Percentiles rank a stretch among this genome's conserved stretches.
Conservation (phyloP, 129 eudicot species). For the Artemisia annua region DNA sequence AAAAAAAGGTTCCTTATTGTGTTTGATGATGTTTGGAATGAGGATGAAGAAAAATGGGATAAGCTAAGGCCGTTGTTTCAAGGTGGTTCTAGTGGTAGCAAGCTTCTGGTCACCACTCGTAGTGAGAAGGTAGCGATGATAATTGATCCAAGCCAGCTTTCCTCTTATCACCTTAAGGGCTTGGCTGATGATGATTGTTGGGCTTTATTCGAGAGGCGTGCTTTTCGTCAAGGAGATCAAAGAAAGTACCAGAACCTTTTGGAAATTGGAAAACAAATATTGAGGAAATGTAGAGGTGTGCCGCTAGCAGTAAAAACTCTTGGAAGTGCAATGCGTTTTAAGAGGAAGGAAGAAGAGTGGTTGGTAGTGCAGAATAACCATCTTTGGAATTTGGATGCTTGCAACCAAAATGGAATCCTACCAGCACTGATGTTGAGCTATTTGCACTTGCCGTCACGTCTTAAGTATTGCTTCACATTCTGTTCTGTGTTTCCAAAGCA, state of each 20-base stretch:
- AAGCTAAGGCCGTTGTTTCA: conserved; percentile 12
- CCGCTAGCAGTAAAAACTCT: conserved; percentile 40
- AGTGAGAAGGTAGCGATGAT: conserved; percentile 31
- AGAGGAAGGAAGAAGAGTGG: conserved; percentile 34
- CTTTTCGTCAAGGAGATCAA: conserved; percentile 26
- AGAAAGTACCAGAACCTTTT: conserved; percentile 13
- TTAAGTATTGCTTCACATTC: conserved; percentile 38
- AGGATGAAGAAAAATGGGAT: conserved; percentile 37
- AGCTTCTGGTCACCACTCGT: conserved; percentile 41
- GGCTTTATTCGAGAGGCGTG: conserved; percentile 28
- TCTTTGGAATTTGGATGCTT: conserved; percentile 21
- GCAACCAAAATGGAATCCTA: conserved; percentile 18
- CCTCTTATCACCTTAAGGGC: conserved; percentile 25
- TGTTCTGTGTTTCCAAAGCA: conserved; percentile 32
- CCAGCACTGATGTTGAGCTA: conserved; percentile 38
- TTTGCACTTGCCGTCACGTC: conserved; percentile 30
- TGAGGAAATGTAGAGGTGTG: conserved; percentile 39
- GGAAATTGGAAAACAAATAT: conserved; percentile 29
- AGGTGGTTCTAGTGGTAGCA: conserved; percentile 30
- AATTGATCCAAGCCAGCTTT: conserved; percentile 8
- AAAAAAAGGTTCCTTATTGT: conserved; percentile 32
- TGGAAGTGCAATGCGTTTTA: conserved; percentile 31
- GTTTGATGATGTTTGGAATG: conserved; percentile 50
- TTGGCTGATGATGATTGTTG: conserved; percentile 29
- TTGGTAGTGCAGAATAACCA: conserved; percentile 25